phyloP scores from a whole-genome alignment of 768 basidiomycete genomes.

The Collybia sp. region DNA sequence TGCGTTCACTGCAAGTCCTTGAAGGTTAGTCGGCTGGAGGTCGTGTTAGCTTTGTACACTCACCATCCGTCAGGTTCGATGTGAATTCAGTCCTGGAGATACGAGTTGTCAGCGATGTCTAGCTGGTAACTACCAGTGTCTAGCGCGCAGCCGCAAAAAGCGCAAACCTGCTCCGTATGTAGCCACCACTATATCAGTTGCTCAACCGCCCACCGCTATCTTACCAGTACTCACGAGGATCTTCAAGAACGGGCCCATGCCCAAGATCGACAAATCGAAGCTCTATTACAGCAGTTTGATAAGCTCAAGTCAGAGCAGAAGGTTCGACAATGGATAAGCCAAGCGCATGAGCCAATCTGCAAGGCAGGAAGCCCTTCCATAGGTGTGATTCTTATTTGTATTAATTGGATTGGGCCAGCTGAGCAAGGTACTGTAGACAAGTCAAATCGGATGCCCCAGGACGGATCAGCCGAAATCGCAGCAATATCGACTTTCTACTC shows the following conservation, averaged over 20 bases:
- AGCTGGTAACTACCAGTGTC: slow-evolving; percentile 39
- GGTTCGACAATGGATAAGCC: slow-evolving; percentile 36
- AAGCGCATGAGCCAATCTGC: slow-evolving; percentile 16
- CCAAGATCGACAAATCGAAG: slow-evolving; percentile 42
- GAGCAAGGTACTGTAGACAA: slow-evolving; percentile 5
- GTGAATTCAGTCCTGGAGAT: slow-evolving; percentile 43
- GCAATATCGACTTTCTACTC: slow-evolving; percentile 27
- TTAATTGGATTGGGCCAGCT: background rate
- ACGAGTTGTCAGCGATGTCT: slow-evolving; percentile 44
- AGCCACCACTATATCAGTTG: background rate
- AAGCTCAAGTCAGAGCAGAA: slow-evolving; percentile 32
- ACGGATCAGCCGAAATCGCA: slow-evolving; percentile 31
- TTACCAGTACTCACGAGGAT: slow-evolving; percentile 47
- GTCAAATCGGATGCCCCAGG: slow-evolving; percentile 18
- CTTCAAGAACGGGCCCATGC: slow-evolving; percentile 39
- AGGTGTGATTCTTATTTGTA: slow-evolving; percentile 1
- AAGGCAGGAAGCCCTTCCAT: background rate
- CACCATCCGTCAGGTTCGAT: slow-evolving; percentile 36
- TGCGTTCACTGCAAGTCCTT: slow-evolving; percentile 57
- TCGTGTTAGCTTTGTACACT: background rate
- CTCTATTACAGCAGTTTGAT: slow-evolving; percentile 40
- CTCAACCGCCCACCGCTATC: background rate
- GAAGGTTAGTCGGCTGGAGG: slow-evolving; percentile 30
- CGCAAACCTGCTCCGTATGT: slow-evolving; percentile 53
- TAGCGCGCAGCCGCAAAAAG: slow-evolving; percentile 47